Percentiles rank a stretch among this genome's conserved stretches.
phyloP scores from a whole-genome alignment of 1,284 basidiomycete species.

The Malassezia yamatoensis region DNA sequence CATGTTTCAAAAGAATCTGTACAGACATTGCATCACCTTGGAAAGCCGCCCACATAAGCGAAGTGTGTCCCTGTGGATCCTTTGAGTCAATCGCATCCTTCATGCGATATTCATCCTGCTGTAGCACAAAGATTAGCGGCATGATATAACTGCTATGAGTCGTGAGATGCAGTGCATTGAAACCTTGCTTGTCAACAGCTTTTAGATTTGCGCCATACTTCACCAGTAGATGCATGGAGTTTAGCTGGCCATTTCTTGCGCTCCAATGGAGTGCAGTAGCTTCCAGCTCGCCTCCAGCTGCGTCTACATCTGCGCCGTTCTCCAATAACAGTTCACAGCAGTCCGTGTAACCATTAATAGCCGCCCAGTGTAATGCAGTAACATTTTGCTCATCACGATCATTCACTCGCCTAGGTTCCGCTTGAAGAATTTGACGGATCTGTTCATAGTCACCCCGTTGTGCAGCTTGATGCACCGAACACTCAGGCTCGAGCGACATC shows the following conservation, averaged over 20 bases:
- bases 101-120: constrained; percentile 59
- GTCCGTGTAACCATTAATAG: constrained; percentile 69
- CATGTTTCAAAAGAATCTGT: constrained; percentile 76
- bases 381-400: constrained; percentile 82
- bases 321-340: constrained; percentile 57
- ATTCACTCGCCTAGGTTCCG: constrained; percentile 62
- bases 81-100: constrained; percentile 23
- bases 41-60: constrained; percentile 98
- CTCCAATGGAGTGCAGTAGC: constrained; percentile 95
- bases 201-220: constrained; percentile 81
- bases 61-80: constrained; percentile 84
- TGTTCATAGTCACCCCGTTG: constrained; percentile 71
- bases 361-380: constrained; percentile 92
- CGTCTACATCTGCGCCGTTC: constrained; percentile 88
- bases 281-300: constrained; percentile 83
- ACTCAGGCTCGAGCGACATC: not conserved
- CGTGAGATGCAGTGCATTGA: constrained; percentile 87
- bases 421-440: constrained; percentile 62
- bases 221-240: constrained; percentile 82
- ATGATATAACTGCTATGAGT: constrained; percentile 89
- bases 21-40: constrained; percentile 94
- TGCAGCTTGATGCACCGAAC: constrained; percentile 63
- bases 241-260: constrained; percentile 87
- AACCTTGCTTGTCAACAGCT: constrained; percentile 82
- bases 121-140: constrained; percentile 73